Evolutionary conservation across 75 land plant genomes (phyloP).

Genomic region (Cunninghamia lanceolata): DNA sequence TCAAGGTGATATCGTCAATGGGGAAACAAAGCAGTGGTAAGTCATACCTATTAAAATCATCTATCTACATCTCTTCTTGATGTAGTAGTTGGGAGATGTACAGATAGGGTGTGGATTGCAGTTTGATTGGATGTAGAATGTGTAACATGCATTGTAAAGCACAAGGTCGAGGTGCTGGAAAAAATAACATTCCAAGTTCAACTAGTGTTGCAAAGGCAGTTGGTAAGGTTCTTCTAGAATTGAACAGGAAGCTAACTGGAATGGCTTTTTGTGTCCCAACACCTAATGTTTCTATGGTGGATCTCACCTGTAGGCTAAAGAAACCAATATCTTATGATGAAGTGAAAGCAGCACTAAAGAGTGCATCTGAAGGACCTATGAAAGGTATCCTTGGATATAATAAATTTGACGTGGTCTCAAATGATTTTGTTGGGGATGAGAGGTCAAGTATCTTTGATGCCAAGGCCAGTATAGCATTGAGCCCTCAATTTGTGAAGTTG

Average conservation of each 20-base stretch:
- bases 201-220: conserved; percentile 50
- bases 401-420: conserved; percentile 95
- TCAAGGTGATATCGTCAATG: no score
- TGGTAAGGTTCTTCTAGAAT: conserved; percentile 93
- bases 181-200: conserved; percentile 27
- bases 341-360: conserved; percentile 78
- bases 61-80: no score
- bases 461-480: conserved; percentile 88
- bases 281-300: conserved; percentile 95
- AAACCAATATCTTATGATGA: conserved; percentile 90
- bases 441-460: conserved; percentile 96
- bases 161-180: conserved; percentile 28
- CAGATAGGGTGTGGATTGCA: no score
- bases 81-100: no score
- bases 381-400: conserved; percentile 96
- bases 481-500: conserved; percentile 70
- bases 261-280: conserved; percentile 99
- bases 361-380: conserved; percentile 83
- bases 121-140: no score
- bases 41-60: no score
- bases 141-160: no score
- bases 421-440: conserved; percentile 87
- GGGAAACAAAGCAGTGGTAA: no score
- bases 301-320: conserved; percentile 78
- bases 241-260: conserved; percentile 96